Evolutionary conservation across 352 stramenopile genomes (phyloP), one percentile per base, ranked within the genome.

Genomic region (Pythium phragmitis): DNA sequence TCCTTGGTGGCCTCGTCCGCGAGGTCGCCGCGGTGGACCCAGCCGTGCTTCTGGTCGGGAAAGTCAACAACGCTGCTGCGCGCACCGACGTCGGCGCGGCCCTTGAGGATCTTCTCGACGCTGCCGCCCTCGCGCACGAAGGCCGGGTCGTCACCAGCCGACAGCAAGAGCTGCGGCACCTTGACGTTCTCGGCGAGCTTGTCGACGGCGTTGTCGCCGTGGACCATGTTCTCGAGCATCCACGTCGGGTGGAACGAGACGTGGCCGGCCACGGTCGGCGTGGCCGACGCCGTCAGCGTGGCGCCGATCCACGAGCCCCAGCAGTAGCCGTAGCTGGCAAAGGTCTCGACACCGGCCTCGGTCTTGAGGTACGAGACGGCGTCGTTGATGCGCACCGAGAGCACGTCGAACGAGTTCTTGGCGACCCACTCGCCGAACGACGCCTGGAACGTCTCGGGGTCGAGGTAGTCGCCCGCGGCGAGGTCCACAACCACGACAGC

Each of bases 221-320:
- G 87, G 43, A 88, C 62, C 13, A 89, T 74, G 70, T 91, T 89
- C 72, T 94, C 83, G 17, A 92, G 67, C 43, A 78, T 41, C 85
- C 85, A 94, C 63, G 81, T 82, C 43, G 85, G 81, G 71, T 94
- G 85, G 73, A 91, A 94, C n/a, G 79, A 91, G 46, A 94, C 74
- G 73, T 92, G 80, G 55, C 77, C 81, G 28, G 71, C 28, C 12
- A 94, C 74, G 5, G 78, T 57, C 4, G 84, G 76, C 43, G 82
- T 63, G 14, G 64, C 70, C 23, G 70, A 67, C 34, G 84, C 57
- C 2, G 76, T 85, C 55, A 75, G 68, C 56, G 74, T 87, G 37
- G 81, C 76, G 13, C 84, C 81, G 33, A 91, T 79, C 81, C 82
- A 94, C 50, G 81, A 85, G 41, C 85, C 83, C 81, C 81, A 94